phyloP scores from a whole-genome alignment of 108 stramenopile genomes.

The Skeletonema menzelii region DNA sequence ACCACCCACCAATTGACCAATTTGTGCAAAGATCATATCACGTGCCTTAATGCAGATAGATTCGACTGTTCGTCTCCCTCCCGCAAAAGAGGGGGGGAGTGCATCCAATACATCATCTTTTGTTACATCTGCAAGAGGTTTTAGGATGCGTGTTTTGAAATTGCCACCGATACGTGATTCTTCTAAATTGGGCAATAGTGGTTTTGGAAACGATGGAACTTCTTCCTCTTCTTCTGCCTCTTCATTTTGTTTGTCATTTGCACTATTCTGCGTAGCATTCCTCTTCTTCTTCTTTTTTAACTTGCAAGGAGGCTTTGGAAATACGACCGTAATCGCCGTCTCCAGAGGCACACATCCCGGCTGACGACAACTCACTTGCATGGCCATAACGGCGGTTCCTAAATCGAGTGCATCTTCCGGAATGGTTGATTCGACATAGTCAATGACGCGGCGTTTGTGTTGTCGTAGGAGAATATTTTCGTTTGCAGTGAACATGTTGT shows the following conservation, averaged over 20 bases:
- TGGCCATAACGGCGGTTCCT: slow-evolving; percentile 84
- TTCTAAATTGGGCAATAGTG: slow-evolving; percentile 38
- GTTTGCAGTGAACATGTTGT: slow-evolving; percentile 81
- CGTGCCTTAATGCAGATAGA: slow-evolving; percentile 62
- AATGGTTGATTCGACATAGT: slow-evolving; percentile 72
- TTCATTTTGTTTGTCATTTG: background rate
- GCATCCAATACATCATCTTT: slow-evolving; percentile 83
- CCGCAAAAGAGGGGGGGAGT: slow-evolving; percentile 73
- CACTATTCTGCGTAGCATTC: background rate
- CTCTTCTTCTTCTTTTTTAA: slow-evolving; percentile 14
- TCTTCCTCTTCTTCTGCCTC: background rate
- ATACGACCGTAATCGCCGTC: slow-evolving; percentile 82
- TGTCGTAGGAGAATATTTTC: slow-evolving; percentile 84
- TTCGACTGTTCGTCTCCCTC: slow-evolving; percentile 72
- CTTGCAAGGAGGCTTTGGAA: slow-evolving; percentile 54
- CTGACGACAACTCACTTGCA: slow-evolving; percentile 83
- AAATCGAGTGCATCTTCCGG: slow-evolving; percentile 74
- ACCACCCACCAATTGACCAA: slow-evolving; percentile 70
- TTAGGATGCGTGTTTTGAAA: slow-evolving; percentile 85
- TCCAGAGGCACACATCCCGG: slow-evolving; percentile 90
- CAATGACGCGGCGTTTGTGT: slow-evolving; percentile 81
- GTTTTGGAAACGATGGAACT: slow-evolving; percentile 31
- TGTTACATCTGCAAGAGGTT: slow-evolving; percentile 82
- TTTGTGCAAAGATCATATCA: slow-evolving; percentile 82
- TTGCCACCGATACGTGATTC: slow-evolving; percentile 59